Percentiles rank a stretch among this genome's conserved stretches.
Evolutionary conservation across 768 basidiomycete genomes (phyloP).

Genomic region (Russula vinacea): DNA sequence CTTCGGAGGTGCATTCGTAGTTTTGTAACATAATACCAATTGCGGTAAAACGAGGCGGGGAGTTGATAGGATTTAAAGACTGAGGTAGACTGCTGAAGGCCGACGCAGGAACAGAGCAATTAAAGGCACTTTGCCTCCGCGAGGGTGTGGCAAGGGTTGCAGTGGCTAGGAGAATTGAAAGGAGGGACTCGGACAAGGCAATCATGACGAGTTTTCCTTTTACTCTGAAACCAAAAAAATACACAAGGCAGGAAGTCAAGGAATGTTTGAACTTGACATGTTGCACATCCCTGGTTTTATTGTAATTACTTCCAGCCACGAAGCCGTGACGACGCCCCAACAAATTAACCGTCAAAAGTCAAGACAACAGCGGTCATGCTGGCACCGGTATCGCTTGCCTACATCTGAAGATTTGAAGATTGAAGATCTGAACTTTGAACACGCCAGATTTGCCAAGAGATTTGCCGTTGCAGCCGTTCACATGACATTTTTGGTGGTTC

Average conservation of each 20-base stretch:
- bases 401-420: too few species aligned
- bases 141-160: conserved; percentile 1
- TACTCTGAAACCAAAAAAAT: background rate
- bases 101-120: background rate
- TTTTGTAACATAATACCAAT: conserved; percentile 14
- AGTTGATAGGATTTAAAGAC: background rate
- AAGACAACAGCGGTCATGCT: too few species aligned
- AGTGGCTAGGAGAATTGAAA: conserved; percentile 9
- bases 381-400: too few species aligned
- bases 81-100: background rate
- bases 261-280: too few species aligned
- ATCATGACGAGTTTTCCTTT: background rate
- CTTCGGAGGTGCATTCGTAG: conserved; percentile 5
- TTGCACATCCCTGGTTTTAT: background rate
- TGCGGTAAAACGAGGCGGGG: background rate
- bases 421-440: too few species aligned
- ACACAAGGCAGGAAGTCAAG: background rate
- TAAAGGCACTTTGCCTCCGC: background rate
- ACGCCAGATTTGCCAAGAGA: too few species aligned
- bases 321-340: background rate
- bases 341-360: too few species aligned
- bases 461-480: too few species aligned
- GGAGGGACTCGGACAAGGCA: background rate
- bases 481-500: too few species aligned
- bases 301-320: background rate